Evolutionary conservation across 805 yeast species (phyloP).

Genomic region (Teunomyces gatunensis): DNA sequence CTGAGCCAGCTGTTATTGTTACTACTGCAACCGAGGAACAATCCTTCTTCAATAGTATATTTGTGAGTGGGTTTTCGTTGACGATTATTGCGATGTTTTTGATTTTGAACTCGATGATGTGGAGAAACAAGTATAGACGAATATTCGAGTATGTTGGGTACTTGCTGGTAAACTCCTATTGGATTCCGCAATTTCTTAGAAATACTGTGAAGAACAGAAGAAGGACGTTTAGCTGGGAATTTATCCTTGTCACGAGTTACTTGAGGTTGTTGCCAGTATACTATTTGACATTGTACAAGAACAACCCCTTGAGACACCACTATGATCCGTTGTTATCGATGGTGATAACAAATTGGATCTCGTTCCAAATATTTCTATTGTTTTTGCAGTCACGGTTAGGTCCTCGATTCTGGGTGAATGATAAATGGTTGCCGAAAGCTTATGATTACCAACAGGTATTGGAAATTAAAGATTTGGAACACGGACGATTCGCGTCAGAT

Average conservation of each 20-base stretch:
- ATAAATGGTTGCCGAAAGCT: slow-evolving; percentile 69
- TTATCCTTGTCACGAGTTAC: slow-evolving; percentile 64
- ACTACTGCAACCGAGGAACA: slow-evolving; percentile 17
- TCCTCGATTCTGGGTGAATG: slow-evolving; percentile 81
- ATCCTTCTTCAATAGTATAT: slow-evolving; percentile 21
- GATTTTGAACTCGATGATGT: slow-evolving; percentile 52
- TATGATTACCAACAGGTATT: slow-evolving; percentile 79
- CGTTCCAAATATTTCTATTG: slow-evolving; percentile 56
- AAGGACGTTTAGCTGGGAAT: slow-evolving; percentile 67
- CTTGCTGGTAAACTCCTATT: slow-evolving; percentile 60
- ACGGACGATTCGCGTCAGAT: slow-evolving; percentile 54
- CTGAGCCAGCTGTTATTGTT: slow-evolving; percentile 9
- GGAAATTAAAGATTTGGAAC: slow-evolving; percentile 57
- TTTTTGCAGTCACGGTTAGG: slow-evolving; percentile 68
- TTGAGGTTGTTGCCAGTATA: slow-evolving; percentile 62
- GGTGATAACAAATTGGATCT: slow-evolving; percentile 52
- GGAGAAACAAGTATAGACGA: slow-evolving; percentile 59
- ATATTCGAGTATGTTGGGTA: slow-evolving; percentile 57
- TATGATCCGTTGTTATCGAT: slow-evolving; percentile 51
- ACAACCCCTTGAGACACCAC: slow-evolving; percentile 72
- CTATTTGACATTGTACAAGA: slow-evolving; percentile 52
- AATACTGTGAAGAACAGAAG: slow-evolving; percentile 69
- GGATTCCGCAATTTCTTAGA: slow-evolving; percentile 88
- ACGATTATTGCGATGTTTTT: slow-evolving; percentile 42
- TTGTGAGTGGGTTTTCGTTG: slow-evolving; percentile 25